Percentiles rank a stretch among this genome's conserved stretches.
phyloP scores from a whole-genome alignment of 1,139 yeast genomes.

The Scheffersomyces lignicola region DNA sequence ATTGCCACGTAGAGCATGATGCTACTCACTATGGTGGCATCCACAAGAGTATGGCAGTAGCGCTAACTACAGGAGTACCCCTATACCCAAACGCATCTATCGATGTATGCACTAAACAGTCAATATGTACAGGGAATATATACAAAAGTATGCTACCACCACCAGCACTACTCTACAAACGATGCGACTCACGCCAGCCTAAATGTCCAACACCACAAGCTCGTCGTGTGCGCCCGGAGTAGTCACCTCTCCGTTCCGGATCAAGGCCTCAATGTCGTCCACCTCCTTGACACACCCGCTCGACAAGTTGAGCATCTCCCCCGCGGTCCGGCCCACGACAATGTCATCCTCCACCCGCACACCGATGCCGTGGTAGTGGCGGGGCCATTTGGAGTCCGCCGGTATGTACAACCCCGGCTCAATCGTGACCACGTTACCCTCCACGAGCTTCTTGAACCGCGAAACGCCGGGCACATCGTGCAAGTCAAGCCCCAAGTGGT shows the following conservation, averaged over 20 bases:
- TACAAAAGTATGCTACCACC: no score
- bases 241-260: conserved; percentile 51
- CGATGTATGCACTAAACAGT: no score
- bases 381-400: conserved; percentile 64
- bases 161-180: no score
- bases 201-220: conserved; percentile 40
- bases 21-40: no score
- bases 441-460: conserved; percentile 47
- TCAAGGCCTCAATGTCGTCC: conserved; percentile 69
- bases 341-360: conserved; percentile 93
- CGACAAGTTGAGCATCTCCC: conserved; percentile 62
- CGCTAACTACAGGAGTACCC: no score
- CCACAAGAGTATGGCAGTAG: no score
- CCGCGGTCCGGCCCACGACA: conserved; percentile 63
- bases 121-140: no score
- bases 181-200: no score
- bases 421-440: conserved; percentile 81
- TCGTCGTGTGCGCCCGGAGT: conserved; percentile 53
- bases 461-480: conserved; percentile 76
- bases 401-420: conserved; percentile 97
- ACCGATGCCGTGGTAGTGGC: conserved; percentile 83
- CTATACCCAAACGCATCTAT: no score
- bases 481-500: conserved; percentile 89
- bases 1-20: no score
- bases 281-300: conserved; percentile 85